Percentiles rank a stretch among this genome's conserved stretches.
phyloP scores from a whole-genome alignment of 805 yeast species.

The Starmerella khaoyaiensis region DNA sequence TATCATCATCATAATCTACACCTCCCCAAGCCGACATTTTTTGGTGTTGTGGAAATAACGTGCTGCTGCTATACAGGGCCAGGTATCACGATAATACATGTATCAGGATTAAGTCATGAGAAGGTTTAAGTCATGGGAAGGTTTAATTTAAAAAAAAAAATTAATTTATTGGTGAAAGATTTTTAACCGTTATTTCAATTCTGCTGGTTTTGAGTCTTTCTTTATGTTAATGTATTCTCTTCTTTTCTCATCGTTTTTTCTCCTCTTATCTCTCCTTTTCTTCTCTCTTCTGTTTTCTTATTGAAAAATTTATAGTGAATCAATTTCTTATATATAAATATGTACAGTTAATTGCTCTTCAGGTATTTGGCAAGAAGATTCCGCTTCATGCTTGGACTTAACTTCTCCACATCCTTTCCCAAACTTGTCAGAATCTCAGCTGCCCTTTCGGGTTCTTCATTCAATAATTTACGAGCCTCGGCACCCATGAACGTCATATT shows the following conservation, averaged over 20 bases:
- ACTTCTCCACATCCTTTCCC: slow-evolving; percentile 31
- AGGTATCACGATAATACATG: no score
- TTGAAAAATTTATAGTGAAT: background rate
- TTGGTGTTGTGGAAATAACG: background rate
- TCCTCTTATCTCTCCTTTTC: no score
- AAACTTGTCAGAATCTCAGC: slow-evolving; percentile 29
- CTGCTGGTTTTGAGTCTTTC: no score
- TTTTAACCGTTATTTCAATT: no score
- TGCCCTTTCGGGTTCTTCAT: slow-evolving; percentile 29
- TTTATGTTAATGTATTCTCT: no score
- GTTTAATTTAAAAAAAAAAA: no score
- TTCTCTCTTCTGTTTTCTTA: background rate
- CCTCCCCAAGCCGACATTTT: slow-evolving; percentile 19
- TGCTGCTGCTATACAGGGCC: no score
- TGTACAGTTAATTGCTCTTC: slow-evolving; percentile 5
- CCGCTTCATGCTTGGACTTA: slow-evolving; percentile 47
- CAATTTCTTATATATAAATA: background rate
- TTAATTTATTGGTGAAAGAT: no score
- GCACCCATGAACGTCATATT: slow-evolving; percentile 14
- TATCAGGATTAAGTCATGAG: no score
- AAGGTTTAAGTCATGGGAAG: no score
- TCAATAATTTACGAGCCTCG: slow-evolving; percentile 25
- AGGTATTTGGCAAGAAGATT: slow-evolving; percentile 55
- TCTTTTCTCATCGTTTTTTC: no score
- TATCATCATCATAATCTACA: slow-evolving; percentile 10